phyloP scores from a whole-genome alignment of 805 yeast genomes.

The Cyberlindnera euphorbiae region DNA sequence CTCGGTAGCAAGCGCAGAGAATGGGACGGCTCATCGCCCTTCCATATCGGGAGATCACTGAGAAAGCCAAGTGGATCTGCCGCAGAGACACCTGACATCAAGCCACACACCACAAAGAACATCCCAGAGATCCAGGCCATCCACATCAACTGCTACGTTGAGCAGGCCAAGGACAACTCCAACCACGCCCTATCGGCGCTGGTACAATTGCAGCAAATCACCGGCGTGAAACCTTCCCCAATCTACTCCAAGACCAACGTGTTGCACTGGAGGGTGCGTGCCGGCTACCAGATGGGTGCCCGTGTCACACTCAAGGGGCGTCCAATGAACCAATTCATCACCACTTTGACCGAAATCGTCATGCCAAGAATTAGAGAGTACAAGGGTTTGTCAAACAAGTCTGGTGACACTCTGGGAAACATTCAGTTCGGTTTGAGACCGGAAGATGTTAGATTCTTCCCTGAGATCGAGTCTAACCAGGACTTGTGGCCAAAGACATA shows the following conservation, averaged over 20 bases:
- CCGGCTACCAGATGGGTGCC: constrained; percentile 90
- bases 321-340: constrained; percentile 78
- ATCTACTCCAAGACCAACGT: constrained; percentile 75
- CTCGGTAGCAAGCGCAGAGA: constrained; percentile 69
- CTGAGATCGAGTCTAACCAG: constrained; percentile 87
- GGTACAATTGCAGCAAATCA: constrained; percentile 84
- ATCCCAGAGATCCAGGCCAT: constrained; percentile 70
- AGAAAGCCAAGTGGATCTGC: constrained; percentile 73
- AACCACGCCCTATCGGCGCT: constrained; percentile 73
- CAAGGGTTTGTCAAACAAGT: constrained; percentile 63
- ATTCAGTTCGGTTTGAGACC: constrained; percentile 78
- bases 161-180: constrained; percentile 62
- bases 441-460: constrained; percentile 77
- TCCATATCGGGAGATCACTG: constrained; percentile 76
- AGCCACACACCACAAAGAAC: constrained; percentile 60
- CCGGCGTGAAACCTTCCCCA: constrained; percentile 80
- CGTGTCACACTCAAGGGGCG: constrained; percentile 72
- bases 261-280: constrained; percentile 80
- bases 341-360: constrained; percentile 86
- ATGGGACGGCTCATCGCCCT: constrained; percentile 88
- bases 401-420: constrained; percentile 86
- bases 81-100: constrained; percentile 69
- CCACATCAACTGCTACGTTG: constrained; percentile 70
- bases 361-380: constrained; percentile 90
- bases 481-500: constrained; percentile 85